Conservation (phyloP, 2,329 filamentous ascomycete species). For the Tothia fuscella region DNA sequence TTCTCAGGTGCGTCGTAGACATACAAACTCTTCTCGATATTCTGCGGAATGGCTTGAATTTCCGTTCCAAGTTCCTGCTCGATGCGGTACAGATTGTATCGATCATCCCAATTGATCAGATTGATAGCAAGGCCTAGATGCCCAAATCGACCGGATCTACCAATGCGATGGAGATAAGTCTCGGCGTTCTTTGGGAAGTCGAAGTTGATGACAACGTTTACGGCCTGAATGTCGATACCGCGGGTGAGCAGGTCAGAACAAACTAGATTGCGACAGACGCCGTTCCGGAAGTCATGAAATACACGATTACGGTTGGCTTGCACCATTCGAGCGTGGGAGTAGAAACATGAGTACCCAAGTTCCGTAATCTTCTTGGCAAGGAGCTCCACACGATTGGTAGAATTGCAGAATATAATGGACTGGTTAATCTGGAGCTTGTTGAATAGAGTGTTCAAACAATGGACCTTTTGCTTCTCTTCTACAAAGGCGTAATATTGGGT, state of each 20-base stretch:
- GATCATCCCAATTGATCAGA: constrained; percentile 98
- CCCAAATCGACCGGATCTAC: constrained; percentile 91
- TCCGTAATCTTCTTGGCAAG: constrained; percentile 99
- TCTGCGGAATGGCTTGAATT: constrained; percentile 87
- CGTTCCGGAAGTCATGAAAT: constrained; percentile 98
- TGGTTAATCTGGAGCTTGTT: constrained; percentile 99
- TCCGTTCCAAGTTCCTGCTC: constrained; percentile 95
- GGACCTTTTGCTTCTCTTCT: constrained; percentile 98
- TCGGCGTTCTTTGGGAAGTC: constrained; percentile 99
- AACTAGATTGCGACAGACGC: constrained; percentile 93
- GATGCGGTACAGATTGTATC: constrained; percentile 98
- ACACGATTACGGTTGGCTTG: constrained; percentile 95
- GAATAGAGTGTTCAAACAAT: constrained; percentile 97
- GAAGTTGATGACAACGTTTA: constrained; percentile 99
- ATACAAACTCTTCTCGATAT: constrained; percentile 95
- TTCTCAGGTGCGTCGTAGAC: constrained; percentile 95
- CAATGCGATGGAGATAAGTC: constrained; percentile 96
- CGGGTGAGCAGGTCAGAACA: constrained; percentile 95
- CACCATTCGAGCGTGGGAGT: constrained; percentile 96
- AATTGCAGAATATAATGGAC: constrained; percentile 99
- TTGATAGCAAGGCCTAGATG: constrained; percentile 97
- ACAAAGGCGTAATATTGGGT: constrained; percentile 99
- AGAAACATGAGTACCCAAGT: constrained; percentile 97
- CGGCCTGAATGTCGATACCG: constrained; percentile 98
- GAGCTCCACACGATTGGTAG: constrained; percentile 93